These are phyloP conservation scores for Sporisorium reilianum DNA, from an alignment of 1,284 basidiomycete species.

Conservation along the genomic window DNA sequence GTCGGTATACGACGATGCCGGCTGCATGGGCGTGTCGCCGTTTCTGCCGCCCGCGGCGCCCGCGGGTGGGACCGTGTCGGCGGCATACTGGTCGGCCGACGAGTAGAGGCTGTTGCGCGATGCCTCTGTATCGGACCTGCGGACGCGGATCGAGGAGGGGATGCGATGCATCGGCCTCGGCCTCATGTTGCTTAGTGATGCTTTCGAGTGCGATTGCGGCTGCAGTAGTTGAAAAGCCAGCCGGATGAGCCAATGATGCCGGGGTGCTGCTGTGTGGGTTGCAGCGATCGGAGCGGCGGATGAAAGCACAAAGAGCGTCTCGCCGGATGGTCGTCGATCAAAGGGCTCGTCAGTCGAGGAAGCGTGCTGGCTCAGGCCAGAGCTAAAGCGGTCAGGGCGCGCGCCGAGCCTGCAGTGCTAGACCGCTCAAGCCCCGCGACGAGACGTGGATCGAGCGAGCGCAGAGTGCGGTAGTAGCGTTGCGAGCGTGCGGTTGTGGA, in stretches of 20 bases:
- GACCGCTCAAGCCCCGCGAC: not conserved
- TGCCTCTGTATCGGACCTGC: conserved; percentile 22
- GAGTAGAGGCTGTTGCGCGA: conserved; percentile 18
- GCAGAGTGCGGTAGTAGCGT: too few relatives aligned
- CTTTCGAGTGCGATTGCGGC: too few relatives aligned
- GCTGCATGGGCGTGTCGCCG: conserved; percentile 2
- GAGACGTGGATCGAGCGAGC: not conserved
- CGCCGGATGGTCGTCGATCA: not conserved
- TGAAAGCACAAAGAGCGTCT: not conserved
- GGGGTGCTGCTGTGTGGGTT: not conserved
- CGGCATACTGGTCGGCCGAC: conserved; percentile 14
- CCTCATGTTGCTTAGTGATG: not conserved
- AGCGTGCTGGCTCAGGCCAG: not conserved
- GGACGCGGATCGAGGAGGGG: conserved; percentile 44
- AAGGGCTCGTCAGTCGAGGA: not conserved
- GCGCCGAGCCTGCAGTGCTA: too few relatives aligned
- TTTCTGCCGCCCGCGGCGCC: not conserved
- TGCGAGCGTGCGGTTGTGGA: too few relatives aligned
- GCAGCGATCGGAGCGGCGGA: not conserved
- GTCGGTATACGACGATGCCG: conserved; percentile 1
- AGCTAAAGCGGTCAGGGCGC: not conserved
- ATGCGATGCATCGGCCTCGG: conserved; percentile 36
- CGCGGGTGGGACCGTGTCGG: too few relatives aligned
- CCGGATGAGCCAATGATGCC: not conserved
- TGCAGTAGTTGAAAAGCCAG: too few relatives aligned